Evolutionary conservation across 176 grass and related monocot species (phyloP).

Genomic region (Lolium multiflorum): DNA sequence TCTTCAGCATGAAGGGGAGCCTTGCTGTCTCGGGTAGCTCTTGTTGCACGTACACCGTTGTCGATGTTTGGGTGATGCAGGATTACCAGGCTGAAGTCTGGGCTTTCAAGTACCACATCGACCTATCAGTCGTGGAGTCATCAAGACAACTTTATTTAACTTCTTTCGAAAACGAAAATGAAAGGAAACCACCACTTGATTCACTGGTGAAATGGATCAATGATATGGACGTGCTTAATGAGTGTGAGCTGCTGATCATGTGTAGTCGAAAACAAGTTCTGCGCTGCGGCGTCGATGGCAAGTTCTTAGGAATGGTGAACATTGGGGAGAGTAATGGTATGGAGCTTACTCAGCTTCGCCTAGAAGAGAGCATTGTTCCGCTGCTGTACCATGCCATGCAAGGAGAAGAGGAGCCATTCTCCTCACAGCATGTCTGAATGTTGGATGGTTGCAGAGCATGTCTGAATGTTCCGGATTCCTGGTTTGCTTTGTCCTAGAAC

Average conservation of each 20-base stretch:
- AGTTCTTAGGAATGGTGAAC: background rate
- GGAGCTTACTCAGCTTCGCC: background rate
- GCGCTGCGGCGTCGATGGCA: background rate
- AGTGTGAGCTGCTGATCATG: background rate
- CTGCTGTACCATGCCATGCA: background rate
- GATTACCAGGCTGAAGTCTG: background rate
- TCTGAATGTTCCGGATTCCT: background rate
- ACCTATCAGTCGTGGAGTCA: too few species aligned
- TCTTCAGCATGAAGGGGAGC: background rate
- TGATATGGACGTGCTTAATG: background rate
- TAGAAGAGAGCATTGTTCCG: background rate
- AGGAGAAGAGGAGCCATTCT: background rate
- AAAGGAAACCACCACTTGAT: background rate
- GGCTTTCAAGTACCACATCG: background rate
- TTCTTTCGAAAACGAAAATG: too few species aligned
- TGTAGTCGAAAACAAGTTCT: too few species aligned
- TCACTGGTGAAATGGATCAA: background rate
- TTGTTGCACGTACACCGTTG: background rate
- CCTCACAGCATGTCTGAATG: background rate
- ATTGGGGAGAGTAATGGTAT: background rate
- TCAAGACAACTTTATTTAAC: too few species aligned
- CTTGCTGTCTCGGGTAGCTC: background rate
- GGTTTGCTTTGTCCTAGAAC: background rate
- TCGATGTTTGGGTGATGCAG: background rate
- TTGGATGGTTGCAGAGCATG: background rate